Conservation (phyloP, 2,329 filamentous ascomycete species). For the Nemania sp. region DNA sequence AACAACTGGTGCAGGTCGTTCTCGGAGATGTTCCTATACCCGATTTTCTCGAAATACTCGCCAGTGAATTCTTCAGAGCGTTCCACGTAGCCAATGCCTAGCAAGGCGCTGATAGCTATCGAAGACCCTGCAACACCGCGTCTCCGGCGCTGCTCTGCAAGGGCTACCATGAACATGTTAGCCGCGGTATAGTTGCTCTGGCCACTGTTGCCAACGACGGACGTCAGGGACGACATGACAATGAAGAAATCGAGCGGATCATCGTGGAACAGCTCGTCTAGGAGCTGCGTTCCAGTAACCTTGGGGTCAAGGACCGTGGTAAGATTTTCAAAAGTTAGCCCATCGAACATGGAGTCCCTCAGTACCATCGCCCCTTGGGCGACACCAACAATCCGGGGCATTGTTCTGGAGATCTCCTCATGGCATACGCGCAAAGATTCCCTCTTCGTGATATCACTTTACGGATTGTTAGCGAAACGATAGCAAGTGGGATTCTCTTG, state of each 20-base stretch:
- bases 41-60: neutral
- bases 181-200: neutral
- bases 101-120: neutral
- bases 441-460: constrained; percentile 11
- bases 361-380: constrained; percentile 46
- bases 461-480: constrained; percentile 3
- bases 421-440: constrained; percentile 16
- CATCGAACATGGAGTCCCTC: constrained; percentile 39
- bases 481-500: too few relatives aligned
- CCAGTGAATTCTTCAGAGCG: neutral
- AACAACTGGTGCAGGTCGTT: constrained; percentile 9
- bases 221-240: constrained; percentile 43
- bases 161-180: neutral
- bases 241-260: constrained; percentile 48
- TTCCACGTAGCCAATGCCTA: neutral
- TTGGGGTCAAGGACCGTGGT: constrained; percentile 44
- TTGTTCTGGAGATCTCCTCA: constrained; percentile 33
- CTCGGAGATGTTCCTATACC: neutral
- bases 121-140: neutral
- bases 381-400: constrained; percentile 46
- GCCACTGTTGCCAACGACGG: neutral
- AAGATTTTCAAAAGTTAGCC: constrained; percentile 38
- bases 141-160: neutral
- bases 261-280: constrained; percentile 41
- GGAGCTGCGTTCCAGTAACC: constrained; percentile 42